A percentile compares a stretch with the other conserved stretches of the same genome.
phyloP scores from a whole-genome alignment of 2,329 filamentous ascomycete genomes.

The Penicillium sp. region DNA sequence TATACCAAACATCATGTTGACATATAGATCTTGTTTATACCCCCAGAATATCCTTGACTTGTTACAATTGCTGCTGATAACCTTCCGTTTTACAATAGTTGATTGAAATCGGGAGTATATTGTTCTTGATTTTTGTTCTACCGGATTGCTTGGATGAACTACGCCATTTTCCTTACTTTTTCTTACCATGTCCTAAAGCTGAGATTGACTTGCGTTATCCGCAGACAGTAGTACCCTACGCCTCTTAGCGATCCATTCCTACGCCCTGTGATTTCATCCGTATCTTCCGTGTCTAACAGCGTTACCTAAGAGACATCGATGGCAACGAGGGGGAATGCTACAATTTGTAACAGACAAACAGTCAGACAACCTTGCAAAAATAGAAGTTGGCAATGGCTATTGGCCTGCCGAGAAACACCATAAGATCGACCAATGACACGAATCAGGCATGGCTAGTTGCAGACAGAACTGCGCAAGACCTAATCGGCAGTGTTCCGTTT shows the following conservation, averaged over 20 bases:
- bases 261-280: background rate
- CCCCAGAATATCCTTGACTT: background rate
- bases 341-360: background rate
- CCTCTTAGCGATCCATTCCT: background rate
- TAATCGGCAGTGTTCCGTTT: background rate
- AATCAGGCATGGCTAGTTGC: background rate
- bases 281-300: background rate
- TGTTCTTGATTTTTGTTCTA: background rate
- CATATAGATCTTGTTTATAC: background rate
- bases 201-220: background rate
- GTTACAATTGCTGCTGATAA: background rate
- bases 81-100: too few relatives aligned
- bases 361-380: background rate
- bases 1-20: background rate
- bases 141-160: too few relatives aligned
- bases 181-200: background rate
- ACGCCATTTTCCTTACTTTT: background rate
- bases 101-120: too few relatives aligned
- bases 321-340: background rate
- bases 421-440: background rate
- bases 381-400: background rate
- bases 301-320: background rate
- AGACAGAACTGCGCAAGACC: background rate
- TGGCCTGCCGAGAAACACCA: background rate
- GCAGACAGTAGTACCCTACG: background rate